Base-by-base conservation (phyloP, 495 filamentous ascomycete genomes). In the Amorphotheca resinae region DNA sequence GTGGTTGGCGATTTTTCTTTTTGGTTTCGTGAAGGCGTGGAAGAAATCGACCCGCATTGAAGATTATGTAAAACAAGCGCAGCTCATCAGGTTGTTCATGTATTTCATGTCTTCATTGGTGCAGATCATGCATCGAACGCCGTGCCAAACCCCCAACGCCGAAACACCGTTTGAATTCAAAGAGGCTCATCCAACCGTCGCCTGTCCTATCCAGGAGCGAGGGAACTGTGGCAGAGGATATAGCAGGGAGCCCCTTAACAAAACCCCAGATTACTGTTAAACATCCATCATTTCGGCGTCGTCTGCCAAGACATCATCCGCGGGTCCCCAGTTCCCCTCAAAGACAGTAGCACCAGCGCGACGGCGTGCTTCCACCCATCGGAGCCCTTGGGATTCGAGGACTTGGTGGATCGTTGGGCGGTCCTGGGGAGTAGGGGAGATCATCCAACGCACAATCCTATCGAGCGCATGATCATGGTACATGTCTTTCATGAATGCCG, bases 271-370 rank as follows among this genome's bases (percentile, higher is more conserved):
- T 16, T 17, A 4, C 25, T 34, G 16, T 54, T 42, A 57, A 22
- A 78, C 77, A 59, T 84, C 80, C 56, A 80, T 76, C 78, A 83
- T 83, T 57, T 82, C 79, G 35, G 75, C 69, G 61, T 82, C 78
- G 56, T 76, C 73, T n/a, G 66, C 68, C 47, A 84, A 64, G 21
- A 83, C 68, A 44, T 81, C 72, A 48, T 85, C 80, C 9, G 76
- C 76, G 30, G 88, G 91, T 1, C 91, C 91, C 84, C 86, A 98
- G 57, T 85, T 87, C 51, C 91, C 93, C 64, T 98, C 91, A 48
- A 79, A 96, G 38, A 95, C 77, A 8, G 84, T 93, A 17, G 93
- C 93, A 21, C 84, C 83, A 18, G 86, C 84, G 34, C 78, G 76
- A 25, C 84, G 78, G 46, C 87, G 77, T 35, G 58, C 57, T 42